These are phyloP conservation scores for Trichoderma koningiopsis DNA, from an alignment of 2,329 filamentous ascomycete genomes.

Conservation along the genomic window DNA sequence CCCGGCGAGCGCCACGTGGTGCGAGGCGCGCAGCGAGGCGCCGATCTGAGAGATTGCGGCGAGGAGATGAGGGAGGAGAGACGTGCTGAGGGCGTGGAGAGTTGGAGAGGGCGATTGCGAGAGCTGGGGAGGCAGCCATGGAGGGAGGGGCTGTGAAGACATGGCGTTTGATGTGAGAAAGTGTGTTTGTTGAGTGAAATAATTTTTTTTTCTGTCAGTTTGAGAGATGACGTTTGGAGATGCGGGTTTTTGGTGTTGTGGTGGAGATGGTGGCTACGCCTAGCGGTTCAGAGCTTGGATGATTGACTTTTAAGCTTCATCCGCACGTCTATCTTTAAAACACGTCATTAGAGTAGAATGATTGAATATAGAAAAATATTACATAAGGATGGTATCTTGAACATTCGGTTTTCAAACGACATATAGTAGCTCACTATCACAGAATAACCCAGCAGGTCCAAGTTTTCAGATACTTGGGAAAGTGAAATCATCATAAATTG, in stretches of 20 bases:
- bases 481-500: not conserved
- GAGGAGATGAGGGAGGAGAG: slow-evolving; percentile 54
- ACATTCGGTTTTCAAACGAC: not conserved
- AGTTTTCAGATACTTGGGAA: not conserved
- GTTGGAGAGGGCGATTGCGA: slow-evolving; percentile 22
- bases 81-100: slow-evolving; percentile 42
- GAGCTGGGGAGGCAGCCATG: slow-evolving; percentile 7
- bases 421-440: not conserved
- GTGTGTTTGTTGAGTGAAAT: not conserved
- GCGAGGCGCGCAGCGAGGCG: slow-evolving; percentile 45
- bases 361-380: not conserved
- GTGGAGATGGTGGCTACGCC: not conserved
- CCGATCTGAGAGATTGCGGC: slow-evolving; percentile 49
- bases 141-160: not conserved
- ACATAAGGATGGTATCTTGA: not conserved
- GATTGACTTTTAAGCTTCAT: not conserved
- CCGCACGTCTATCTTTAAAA: not conserved
- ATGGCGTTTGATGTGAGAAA: not conserved
- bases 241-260: slow-evolving; percentile 19
- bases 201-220: not conserved
- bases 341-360: not conserved
- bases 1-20: slow-evolving; percentile 50
- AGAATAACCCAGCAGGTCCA: not conserved
- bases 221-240: not conserved
- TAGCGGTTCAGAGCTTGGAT: not conserved